A percentile compares a stretch with the other conserved stretches of the same genome.
phyloP scores from a whole-genome alignment of 1,284 basidiomycete species.

The Chalciporus sp. region DNA sequence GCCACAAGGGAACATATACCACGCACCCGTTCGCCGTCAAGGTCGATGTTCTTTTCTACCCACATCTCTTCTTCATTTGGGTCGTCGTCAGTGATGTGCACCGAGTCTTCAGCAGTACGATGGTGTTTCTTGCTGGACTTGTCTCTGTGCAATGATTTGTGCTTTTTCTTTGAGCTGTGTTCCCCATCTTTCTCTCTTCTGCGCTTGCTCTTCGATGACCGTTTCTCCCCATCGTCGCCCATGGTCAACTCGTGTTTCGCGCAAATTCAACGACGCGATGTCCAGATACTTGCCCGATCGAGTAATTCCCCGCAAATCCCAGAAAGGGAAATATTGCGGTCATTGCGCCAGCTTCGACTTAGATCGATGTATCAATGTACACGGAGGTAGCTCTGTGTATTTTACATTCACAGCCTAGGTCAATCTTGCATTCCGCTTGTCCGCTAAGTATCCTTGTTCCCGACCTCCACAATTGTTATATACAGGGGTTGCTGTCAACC shows the following conservation, averaged over 20 bases:
- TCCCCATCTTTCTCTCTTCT: slow-evolving; percentile 41
- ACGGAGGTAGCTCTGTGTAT: too few relatives aligned
- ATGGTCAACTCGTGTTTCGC: slow-evolving; percentile 6
- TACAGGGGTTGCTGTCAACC: too few relatives aligned
- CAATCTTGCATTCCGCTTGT: too few relatives aligned
- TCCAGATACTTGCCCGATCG: neutral
- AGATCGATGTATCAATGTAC: too few relatives aligned
- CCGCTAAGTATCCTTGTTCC: too few relatives aligned
- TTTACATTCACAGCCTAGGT: too few relatives aligned
- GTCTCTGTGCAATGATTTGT: slow-evolving; percentile 40
- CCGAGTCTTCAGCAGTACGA: slow-evolving; percentile 28
- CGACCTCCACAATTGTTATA: too few relatives aligned
- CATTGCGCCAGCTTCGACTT: too few relatives aligned
- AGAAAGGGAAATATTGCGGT: too few relatives aligned
- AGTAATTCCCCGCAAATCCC: neutral
- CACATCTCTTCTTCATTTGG: slow-evolving; percentile 73
- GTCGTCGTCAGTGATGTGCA: slow-evolving; percentile 59
- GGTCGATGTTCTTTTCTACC: slow-evolving; percentile 86
- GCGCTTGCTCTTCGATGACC: slow-evolving; percentile 40
- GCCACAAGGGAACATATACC: neutral
- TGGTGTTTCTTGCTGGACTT: slow-evolving; percentile 39
- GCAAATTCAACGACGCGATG: slow-evolving; percentile 1
- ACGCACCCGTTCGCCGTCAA: slow-evolving; percentile 71
- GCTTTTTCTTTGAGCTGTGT: slow-evolving; percentile 46
- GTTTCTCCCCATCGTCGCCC: slow-evolving; percentile 26